Percentiles rank a stretch among this genome's conserved stretches.
phyloP scores from a whole-genome alignment of 1,139 yeast species.

The Lodderomyces theae region DNA sequence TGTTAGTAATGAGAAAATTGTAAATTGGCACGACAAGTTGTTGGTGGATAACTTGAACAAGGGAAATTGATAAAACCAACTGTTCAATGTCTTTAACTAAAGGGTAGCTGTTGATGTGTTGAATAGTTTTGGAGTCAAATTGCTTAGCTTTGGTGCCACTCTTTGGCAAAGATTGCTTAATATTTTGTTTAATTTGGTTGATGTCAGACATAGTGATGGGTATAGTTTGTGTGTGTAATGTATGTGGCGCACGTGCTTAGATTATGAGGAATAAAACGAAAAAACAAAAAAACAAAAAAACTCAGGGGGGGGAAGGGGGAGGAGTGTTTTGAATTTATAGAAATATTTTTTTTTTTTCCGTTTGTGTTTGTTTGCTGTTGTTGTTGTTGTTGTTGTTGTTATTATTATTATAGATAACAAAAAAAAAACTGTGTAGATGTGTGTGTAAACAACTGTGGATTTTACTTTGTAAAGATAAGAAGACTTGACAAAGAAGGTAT shows the following conservation, averaged over 20 bases:
- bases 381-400: not conserved
- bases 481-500: no score
- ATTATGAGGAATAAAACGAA: no score
- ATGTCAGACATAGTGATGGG: slow-evolving; percentile 13
- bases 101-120: slow-evolving; percentile 35
- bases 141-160: slow-evolving; percentile 11
- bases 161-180: slow-evolving; percentile 10
- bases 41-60: slow-evolving; percentile 24
- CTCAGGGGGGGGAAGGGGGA: not conserved
- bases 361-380: not conserved
- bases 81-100: slow-evolving; percentile 23
- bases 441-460: no score
- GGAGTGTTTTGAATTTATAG: not conserved
- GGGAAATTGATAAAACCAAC: slow-evolving; percentile 26
- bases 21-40: slow-evolving; percentile 19
- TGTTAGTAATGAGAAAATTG: slow-evolving; percentile 20
- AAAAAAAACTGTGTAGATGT: no score
- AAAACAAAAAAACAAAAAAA: no score
- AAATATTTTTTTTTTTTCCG: not conserved
- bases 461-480: no score
- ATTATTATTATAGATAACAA: no score
- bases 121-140: slow-evolving; percentile 34
- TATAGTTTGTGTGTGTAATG: not conserved
- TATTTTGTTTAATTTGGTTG: slow-evolving; percentile 7
- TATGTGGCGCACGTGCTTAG: slow-evolving; percentile 2